Conservation (phyloP, 1,284 basidiomycete species). For the Caloboletus firmus region DNA sequence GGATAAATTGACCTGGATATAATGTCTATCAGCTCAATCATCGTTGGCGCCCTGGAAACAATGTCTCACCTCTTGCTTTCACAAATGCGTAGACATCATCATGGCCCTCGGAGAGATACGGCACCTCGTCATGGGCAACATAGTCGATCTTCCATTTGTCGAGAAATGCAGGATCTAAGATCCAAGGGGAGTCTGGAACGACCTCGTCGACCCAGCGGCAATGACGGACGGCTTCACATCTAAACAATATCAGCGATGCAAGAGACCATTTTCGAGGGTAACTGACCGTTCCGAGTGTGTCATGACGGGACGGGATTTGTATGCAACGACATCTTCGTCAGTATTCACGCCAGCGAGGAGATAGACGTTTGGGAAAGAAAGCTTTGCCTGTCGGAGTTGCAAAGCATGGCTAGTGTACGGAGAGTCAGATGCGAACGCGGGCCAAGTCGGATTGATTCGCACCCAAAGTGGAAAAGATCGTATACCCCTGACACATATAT, state of each 20-base stretch:
- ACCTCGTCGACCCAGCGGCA: slow-evolving; percentile 98
- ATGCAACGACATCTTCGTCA: slow-evolving; percentile 71
- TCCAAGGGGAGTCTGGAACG: slow-evolving; percentile 92
- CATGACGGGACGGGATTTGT: slow-evolving; percentile 85
- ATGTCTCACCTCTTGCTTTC: slow-evolving; percentile 69
- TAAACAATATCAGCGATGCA: slow-evolving; percentile 30
- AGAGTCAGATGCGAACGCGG: slow-evolving; percentile 15
- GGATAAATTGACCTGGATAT: slow-evolving; percentile 85
- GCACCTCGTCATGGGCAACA: slow-evolving; percentile 92
- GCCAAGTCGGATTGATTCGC: slow-evolving; percentile 25
- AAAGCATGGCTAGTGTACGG: slow-evolving; percentile 71
- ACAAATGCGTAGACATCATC: slow-evolving; percentile 87
- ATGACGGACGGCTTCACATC: slow-evolving; percentile 85
- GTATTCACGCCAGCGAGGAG: slow-evolving; percentile 89
- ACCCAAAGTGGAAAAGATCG: slow-evolving; percentile 95
- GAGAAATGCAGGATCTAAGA: slow-evolving; percentile 80
- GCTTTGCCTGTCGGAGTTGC: slow-evolving; percentile 92
- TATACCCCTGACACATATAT: slow-evolving; percentile 67
- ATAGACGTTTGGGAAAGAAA: slow-evolving; percentile 87
- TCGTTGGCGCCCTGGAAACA: not conserved
- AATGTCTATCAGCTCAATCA: slow-evolving; percentile 2
- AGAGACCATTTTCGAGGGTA: not conserved
- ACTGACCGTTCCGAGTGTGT: slow-evolving; percentile 79
- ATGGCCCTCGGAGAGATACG: slow-evolving; percentile 72
- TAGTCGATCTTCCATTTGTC: slow-evolving; percentile 90